Base-by-base conservation (phyloP, 2,329 filamentous ascomycete genomes). In the Chalaropsis thielavioides region DNA sequence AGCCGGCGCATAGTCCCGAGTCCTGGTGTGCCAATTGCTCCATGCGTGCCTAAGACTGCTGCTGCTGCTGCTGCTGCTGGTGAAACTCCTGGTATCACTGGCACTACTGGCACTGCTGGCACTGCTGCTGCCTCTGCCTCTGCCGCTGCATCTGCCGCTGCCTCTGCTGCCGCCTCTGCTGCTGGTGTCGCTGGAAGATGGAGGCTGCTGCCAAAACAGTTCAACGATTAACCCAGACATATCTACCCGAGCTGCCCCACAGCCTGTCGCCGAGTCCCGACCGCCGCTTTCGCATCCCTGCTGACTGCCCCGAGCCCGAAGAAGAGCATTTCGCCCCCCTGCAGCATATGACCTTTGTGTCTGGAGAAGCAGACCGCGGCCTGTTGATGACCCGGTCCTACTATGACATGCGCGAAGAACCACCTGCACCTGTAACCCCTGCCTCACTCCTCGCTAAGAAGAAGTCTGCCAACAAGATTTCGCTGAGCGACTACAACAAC, bases 401-500 rank as follows among this genome's bases (percentile, higher is more conserved):
- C 70, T 83, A 81, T 74, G 79, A 83, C 65, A 81, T 84, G 71
- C 77, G 79, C 71, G 78, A 82, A 69, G 80, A 82, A 67, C 75
- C 77, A 24, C 74, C 75, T 11, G 76, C 75, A 46, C 73, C 74
- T n/a, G 41, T 62, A 66, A 69, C 72, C 54, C 72, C 74, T 64
- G 69, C 76, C 63, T 73, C 76, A 68, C 72, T 72, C 62, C 75
- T 72, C 68, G 72, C 72, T 67, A 76, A 79, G 70, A 82, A 78
- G 72, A 82, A 81, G 74, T 71, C 73, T 19, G 70, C 72, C 56
- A 76, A 73, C 61, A 82, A 83, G 72, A 71, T 84, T 68, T 82
- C 81, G 15, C 72, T 84, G 67, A 81, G 79, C 72, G 82, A 84
- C 71, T 84, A 83, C 69, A 81, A 81, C 73, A 83, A 81, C 68